Evolutionary conservation across 2,329 filamentous ascomycete genomes (phyloP), one percentile per base, ranked within the genome.

Genomic region (Diaporthe amygdali): DNA sequence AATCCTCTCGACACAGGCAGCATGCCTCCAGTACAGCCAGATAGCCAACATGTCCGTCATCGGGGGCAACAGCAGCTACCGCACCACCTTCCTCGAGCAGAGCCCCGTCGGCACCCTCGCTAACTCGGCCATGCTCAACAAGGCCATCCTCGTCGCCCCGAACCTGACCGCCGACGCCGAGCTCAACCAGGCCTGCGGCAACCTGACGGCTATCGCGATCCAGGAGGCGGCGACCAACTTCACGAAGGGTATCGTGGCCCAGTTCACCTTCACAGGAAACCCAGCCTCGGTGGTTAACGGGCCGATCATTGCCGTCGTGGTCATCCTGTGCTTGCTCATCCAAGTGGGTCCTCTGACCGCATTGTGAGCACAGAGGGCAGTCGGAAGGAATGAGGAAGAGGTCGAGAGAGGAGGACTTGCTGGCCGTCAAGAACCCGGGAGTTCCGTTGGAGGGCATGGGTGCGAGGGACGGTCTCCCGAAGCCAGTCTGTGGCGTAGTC

Each of bases 11-110:
- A 46, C 44, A 25, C 46, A 46, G 27, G 47, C 56, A 15, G 59
- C 59, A n/a, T 86, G 84, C 77, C 72, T 78, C 66, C 81, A 85
- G 76, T 86, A 87, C 76, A 77, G 81, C 70, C 77, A 75, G 61
- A 83, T 82, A 27, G 85, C 85, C 72, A 87, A 86, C 76, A 80
- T 85, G 71, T 85, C 84, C 27, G 82, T 81, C 72, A 82, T 86
- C 72, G 83, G 82, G 71, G 73, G 78, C 68, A 87, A 86, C 78
- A 75, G 81, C 71, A 83, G 83, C 66, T 83, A 84, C 71, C 84
- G 85, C 67, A 80, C 81, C n/a, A 83, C 83, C 14, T 84, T 84
- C 76, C 76, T 86, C 59, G 80, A 81, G 68, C 82, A 82, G 41
- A 82, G 84, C 17, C 81, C 79, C 34, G 74, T 82, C 55, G 85